A percentile compares a stretch with the other conserved stretches of the same genome.
Conservation (phyloP, 768 basidiomycete species). For the Rhodotorula diobovata region DNA sequence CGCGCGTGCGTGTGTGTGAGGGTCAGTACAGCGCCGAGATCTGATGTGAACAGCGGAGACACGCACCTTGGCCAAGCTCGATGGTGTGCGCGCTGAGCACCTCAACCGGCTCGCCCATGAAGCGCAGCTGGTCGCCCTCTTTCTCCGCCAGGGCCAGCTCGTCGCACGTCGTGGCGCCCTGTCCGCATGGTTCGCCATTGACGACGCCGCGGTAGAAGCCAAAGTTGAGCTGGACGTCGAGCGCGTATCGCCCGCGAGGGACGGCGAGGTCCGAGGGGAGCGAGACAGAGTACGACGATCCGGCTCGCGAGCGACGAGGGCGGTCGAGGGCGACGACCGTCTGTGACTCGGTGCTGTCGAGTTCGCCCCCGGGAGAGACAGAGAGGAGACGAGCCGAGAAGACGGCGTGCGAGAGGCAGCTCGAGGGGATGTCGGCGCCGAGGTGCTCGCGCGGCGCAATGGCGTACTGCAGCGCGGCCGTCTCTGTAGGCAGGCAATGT, state of each 20-base stretch:
- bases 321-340: constrained; percentile 9
- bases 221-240: constrained; percentile 31
- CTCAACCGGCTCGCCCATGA: constrained; percentile 4
- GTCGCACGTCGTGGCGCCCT: background rate
- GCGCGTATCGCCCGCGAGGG: constrained; percentile 5
- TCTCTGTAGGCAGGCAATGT: background rate
- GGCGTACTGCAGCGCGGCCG: background rate
- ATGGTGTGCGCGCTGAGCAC: background rate
- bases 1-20: background rate
- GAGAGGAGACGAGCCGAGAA: constrained; percentile 30
- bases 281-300: background rate
- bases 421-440: background rate
- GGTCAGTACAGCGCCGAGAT: background rate
- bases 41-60: too few relatives aligned
- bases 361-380: background rate
- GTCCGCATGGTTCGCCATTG: constrained; percentile 14
- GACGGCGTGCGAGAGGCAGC: constrained; percentile 32
- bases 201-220: constrained; percentile 9
- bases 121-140: constrained; percentile 9
- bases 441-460: constrained; percentile 3
- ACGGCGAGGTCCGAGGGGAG: background rate
- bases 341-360: background rate
- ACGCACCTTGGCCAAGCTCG: constrained; percentile 7
- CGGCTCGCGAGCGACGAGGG: background rate
- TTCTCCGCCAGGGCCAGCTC: background rate